These are phyloP conservation scores for Neonectria faginata DNA, from an alignment of 2,329 filamentous ascomycete species.

Conservation along the genomic window DNA sequence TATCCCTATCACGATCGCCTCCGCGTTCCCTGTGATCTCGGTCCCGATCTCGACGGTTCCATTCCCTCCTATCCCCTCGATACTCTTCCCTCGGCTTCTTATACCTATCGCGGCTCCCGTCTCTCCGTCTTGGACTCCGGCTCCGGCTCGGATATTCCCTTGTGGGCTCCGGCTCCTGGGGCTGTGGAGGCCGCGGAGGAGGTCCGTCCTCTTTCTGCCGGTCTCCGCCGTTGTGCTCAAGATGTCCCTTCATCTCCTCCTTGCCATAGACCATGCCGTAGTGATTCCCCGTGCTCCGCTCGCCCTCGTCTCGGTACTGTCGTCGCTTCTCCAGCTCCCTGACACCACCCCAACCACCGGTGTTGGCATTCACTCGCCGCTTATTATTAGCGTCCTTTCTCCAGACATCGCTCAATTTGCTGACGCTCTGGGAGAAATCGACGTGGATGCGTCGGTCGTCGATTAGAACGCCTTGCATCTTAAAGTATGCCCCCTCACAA, in stretches of 20 bases:
- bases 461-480: conserved; percentile 98
- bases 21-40: conserved; percentile 45
- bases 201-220: conserved; percentile 36
- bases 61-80: conserved; percentile 45
- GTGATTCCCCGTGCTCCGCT: conserved; percentile 56
- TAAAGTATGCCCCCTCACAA: conserved; percentile 96
- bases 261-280: conserved; percentile 88
- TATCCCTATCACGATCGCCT: conserved; percentile 47
- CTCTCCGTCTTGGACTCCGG: conserved; percentile 35
- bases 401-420: conserved; percentile 90
- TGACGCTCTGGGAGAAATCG: conserved; percentile 96
- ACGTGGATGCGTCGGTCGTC: conserved; percentile 98
- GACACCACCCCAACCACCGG: conserved; percentile 91
- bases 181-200: conserved; percentile 9
- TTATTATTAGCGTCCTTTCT: conserved; percentile 86
- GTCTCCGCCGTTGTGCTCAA: conserved; percentile 55
- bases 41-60: conserved; percentile 42
- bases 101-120: conserved; percentile 44
- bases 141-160: conserved; percentile 33
- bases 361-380: conserved; percentile 66
- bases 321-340: conserved; percentile 87
- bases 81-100: conserved; percentile 43
- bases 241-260: conserved; percentile 70
- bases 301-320: conserved; percentile 82
- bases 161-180: conserved; percentile 25